Percentiles rank a stretch among this genome's conserved stretches.
These are phyloP conservation scores for Backusella sp. DNA, from an alignment of 192 early-diverging fungal genomes.

Conservation along the genomic window DNA sequence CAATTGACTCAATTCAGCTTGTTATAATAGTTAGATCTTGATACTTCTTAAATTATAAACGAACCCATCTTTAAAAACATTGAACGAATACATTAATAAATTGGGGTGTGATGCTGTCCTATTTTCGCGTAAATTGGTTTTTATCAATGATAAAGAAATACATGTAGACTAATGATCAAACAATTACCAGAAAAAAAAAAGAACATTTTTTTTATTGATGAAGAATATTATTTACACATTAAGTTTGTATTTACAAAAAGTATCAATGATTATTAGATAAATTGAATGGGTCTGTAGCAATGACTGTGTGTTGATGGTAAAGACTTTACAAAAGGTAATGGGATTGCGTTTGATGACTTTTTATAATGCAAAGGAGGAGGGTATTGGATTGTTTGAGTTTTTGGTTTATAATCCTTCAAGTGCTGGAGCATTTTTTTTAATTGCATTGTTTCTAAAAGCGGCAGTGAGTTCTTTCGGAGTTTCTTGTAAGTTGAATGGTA, in stretches of 20 bases:
- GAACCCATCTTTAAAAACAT: too few species aligned
- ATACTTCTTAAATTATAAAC: too few species aligned
- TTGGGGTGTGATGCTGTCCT: too few species aligned
- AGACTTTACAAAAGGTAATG: neutral
- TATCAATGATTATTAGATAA: neutral
- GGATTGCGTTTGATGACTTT: neutral
- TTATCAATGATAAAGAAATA: too few species aligned
- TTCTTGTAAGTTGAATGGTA: neutral
- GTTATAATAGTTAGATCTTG: too few species aligned
- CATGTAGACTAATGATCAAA: too few species aligned
- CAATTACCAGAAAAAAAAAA: too few species aligned
- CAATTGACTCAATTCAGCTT: too few species aligned
- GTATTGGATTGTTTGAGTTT: neutral
- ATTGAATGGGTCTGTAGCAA: neutral
- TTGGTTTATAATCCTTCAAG: neutral
- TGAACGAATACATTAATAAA: too few species aligned
- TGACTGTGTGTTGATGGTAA: neutral
- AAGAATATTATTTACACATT: neutral
- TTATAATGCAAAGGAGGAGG: neutral
- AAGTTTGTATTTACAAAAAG: conserved; percentile 48
- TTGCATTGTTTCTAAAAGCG: neutral
- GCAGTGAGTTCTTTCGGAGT: neutral
- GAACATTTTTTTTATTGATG: neutral
- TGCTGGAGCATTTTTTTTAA: neutral
- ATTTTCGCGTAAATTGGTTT: too few species aligned